Evolutionary conservation across 2,329 filamentous ascomycete species (phyloP), one percentile per base, ranked within the genome.

Genomic region (Kalaharituber pfeilii): DNA sequence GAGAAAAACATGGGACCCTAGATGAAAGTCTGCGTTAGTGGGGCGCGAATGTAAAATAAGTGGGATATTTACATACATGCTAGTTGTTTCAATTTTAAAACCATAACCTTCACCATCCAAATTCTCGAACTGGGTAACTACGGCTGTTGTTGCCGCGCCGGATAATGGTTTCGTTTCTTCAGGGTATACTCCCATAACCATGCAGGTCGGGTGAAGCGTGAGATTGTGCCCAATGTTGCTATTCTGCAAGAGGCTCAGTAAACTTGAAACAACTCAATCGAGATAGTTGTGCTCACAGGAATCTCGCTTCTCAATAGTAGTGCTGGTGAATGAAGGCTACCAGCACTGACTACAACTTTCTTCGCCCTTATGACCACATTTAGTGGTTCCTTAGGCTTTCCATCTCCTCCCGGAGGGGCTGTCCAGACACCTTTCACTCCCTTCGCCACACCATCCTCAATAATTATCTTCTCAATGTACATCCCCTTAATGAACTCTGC

Each of bases 401-500:
- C 20, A 75, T 69, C 39, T 71, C 70, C 61, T 86, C 84, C 39
- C 13, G 11, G 56, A 84, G 76, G 1, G 82, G 82, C 2, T 75
- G 78, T 88, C 86, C 94, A 5, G 1, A 94, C 74, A 0, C 88
- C 88, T 0, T 74, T 75, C 0, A 84, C 85, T 33, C 73, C 70
- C 1, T 70, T 76, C 5, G 69, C 70, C 2, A 64, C 61, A 9
- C 64, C 66, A 3, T 65, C 65, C 22, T 80, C 77, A 65, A 94
- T 94, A 0, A 84, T 60, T 15, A 95, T 72, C 56, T 75, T 75
- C 11, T 84, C 76, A 0, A 80, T 83, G 20, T 79, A 69, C 63
- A 91, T 86, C 0, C 87, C 87, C 70, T 95, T 86, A 55, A 93
- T 76, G 65, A 94, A 94, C 59, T 76, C 72, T 0, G 87, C 84